phyloP scores from a whole-genome alignment of 139 green algal genomes.

The Desmodesmus armatus region DNA sequence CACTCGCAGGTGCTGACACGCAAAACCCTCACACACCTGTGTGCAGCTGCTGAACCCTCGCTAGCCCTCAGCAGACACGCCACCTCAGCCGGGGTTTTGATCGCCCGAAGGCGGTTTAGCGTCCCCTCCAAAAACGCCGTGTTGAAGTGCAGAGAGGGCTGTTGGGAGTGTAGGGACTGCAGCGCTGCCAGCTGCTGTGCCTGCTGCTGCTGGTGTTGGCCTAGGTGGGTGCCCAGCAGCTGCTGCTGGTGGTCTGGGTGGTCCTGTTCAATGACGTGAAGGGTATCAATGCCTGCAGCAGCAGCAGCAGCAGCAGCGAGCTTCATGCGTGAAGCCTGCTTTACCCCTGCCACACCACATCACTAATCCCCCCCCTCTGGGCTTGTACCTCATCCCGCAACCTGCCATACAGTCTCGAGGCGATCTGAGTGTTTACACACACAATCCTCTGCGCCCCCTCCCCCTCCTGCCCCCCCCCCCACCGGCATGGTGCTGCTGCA shows the following conservation, averaged over 20 bases:
- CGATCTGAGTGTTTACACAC: too few relatives aligned
- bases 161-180: neutral
- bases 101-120: constrained; percentile 1
- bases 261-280: neutral
- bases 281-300: neutral
- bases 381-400: too few relatives aligned
- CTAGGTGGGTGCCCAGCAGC: constrained; percentile 9
- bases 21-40: too few relatives aligned
- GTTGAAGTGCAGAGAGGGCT: neutral
- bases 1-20: too few relatives aligned
- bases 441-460: too few relatives aligned
- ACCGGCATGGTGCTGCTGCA: too few relatives aligned
- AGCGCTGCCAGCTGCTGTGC: constrained; percentile 14
- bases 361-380: too few relatives aligned
- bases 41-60: constrained; percentile 3
- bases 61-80: constrained; percentile 26
- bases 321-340: too few relatives aligned
- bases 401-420: too few relatives aligned
- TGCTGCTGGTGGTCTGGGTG: constrained; percentile 2
- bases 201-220: constrained; percentile 13
- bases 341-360: too few relatives aligned
- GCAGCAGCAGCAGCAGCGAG: too few relatives aligned
- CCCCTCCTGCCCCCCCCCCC: too few relatives aligned
- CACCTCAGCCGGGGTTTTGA: constrained; percentile 37
- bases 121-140: constrained; percentile 4